Base-by-base conservation (phyloP, 495 filamentous ascomycete species). In the Pyrenula massariospora region DNA sequence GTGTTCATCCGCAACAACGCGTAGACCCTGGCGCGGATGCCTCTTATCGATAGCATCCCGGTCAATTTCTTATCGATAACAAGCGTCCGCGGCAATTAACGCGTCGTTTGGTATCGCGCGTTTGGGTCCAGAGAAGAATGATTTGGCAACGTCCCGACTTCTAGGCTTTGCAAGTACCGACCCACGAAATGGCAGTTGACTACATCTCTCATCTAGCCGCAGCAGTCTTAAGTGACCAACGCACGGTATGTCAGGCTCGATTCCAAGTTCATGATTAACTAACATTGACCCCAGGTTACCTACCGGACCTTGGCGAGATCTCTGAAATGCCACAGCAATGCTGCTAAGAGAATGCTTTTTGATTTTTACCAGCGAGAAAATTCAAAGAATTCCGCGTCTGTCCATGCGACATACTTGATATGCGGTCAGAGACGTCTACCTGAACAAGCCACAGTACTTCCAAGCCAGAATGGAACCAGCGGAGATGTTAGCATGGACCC, bases 391-490 rank as follows among this genome's bases (percentile, higher is more conserved):
- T 82, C 89, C 0, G 77, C 78, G 12, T 80, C 77, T 36, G 77
- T 97, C 47, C 83, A 91, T 71, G 92, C 93, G 55, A 95, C 89
- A 19, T 98, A 96, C 66, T 70, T 97, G 51, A 64, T 97, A 22
- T 83, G 84, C 55, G 93, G 93, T 21, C 66, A 72, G 47, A 77
- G 73, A 42, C 64, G 60, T 31, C 57, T 57, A 53, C 58, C 64
- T 56, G 36, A 52, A 60, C 31, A 42, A 5, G 15, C 31, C 5
- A 8, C 31, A 42, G 31, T 42, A 8, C 8, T 15, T 42, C 31
- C 31, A 15, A 42, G 31, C 31, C 58, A 53, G 24, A 77, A 75
- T 52, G 67, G 57, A 22, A 63, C 54, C 0, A 63, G 64, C 52
- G 68, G 63, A 53, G 75, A 70, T 50, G 69, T 77, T 56, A 81